Conservation (phyloP, 495 filamentous ascomycete genomes). For the Tetracladium marchalianum region DNA sequence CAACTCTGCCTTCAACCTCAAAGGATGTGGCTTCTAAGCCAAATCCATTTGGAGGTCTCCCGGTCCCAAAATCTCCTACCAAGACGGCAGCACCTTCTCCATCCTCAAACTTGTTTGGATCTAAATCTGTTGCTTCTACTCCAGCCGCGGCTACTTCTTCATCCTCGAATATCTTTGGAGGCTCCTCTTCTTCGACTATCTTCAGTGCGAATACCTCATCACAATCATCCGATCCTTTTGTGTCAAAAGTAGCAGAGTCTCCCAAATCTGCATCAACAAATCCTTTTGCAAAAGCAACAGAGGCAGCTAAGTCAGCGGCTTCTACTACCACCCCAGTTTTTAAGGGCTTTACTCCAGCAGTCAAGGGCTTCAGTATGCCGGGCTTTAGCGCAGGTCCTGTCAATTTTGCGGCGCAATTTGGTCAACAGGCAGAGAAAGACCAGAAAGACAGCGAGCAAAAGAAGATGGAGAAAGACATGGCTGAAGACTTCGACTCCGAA, state of each 20-base stretch:
- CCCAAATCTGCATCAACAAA: neutral
- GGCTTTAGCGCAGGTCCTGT: slow-evolving; percentile 3
- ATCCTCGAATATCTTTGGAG: neutral
- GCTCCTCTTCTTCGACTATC: too few relatives aligned
- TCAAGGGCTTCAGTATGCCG: slow-evolving; percentile 3
- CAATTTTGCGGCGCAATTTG: slow-evolving; percentile 24
- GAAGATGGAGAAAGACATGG: slow-evolving; percentile 41
- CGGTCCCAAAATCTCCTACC: slow-evolving; percentile 14
- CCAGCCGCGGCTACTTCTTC: neutral
- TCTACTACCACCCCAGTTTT: neutral
- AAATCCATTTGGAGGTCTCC: slow-evolving; percentile 13
- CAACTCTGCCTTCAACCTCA: neutral
- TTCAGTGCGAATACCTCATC: slow-evolving; percentile 9
- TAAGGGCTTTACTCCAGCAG: too few relatives aligned
- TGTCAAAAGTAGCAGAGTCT: slow-evolving; percentile 17
- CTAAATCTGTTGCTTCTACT: slow-evolving; percentile 8
- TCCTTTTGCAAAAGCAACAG: slow-evolving; percentile 14
- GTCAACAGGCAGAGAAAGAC: slow-evolving; percentile 9
- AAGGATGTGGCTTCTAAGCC: slow-evolving; percentile 6
- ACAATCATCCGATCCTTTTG: neutral
- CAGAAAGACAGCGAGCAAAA: slow-evolving; percentile 19
- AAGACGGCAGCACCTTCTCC: slow-evolving; percentile 15
- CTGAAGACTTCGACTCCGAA: slow-evolving; percentile 45
- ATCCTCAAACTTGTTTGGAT: slow-evolving; percentile 7
- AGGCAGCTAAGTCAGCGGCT: neutral